Evolutionary conservation across 495 filamentous ascomycete genomes (phyloP).

Genomic region (Annulohypoxylon nitens): DNA sequence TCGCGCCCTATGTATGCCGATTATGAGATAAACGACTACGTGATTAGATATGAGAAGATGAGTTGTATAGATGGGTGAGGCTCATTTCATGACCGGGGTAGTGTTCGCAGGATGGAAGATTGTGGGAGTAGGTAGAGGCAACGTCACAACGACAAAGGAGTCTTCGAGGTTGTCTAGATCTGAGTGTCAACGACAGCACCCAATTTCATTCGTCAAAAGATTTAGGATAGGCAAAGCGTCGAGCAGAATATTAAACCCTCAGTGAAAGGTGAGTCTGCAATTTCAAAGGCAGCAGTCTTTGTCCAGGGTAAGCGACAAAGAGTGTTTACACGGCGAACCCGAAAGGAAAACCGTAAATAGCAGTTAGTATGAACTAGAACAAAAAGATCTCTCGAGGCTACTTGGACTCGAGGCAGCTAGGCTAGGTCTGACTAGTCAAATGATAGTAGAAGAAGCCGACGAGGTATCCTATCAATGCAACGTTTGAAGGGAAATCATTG

Average conservation of each 20-base stretch:
- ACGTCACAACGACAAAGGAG: constrained; percentile 31
- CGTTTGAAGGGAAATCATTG: constrained; percentile 16
- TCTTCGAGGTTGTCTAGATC: constrained; percentile 21
- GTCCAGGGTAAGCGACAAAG: constrained; percentile 22
- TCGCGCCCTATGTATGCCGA: constrained; percentile 24
- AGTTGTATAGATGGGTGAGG: constrained; percentile 30
- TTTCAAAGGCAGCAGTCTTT: constrained; percentile 26
- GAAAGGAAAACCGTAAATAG: constrained; percentile 21
- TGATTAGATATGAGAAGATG: constrained; percentile 21
- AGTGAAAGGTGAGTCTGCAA: constrained; percentile 24
- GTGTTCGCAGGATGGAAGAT: constrained; percentile 11
- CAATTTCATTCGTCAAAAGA: constrained; percentile 17
- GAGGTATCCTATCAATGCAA: constrained; percentile 20
- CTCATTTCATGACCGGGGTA: constrained; percentile 34
- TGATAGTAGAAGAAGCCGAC: constrained; percentile 24
- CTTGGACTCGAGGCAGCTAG: neutral
- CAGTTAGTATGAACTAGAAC: constrained; percentile 15
- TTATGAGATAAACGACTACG: constrained; percentile 21
- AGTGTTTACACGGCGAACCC: constrained; percentile 32
- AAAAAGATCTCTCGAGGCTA: constrained; percentile 37
- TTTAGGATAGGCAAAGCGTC: constrained; percentile 13
- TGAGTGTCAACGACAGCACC: constrained; percentile 23
- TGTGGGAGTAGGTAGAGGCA: constrained; percentile 16
- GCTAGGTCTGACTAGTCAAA: constrained; percentile 33
- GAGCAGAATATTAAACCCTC: constrained; percentile 21